Evolutionary conservation across 2,329 filamentous ascomycete species (phyloP).

Genomic region (Alternaria hordeiaustralica): DNA sequence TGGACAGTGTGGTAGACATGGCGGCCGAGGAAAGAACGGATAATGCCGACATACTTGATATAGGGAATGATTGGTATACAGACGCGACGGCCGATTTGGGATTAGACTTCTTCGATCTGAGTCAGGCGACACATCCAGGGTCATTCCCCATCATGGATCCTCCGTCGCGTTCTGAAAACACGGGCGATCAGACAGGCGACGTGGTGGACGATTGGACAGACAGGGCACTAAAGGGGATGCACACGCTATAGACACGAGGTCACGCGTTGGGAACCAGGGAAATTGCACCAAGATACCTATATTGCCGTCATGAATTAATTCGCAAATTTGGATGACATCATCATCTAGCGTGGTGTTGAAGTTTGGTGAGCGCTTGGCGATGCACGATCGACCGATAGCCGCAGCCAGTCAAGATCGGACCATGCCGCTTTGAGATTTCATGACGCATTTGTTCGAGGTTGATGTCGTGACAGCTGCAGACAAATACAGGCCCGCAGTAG

Average conservation of each 20-base stretch:
- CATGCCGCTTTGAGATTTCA: slow-evolving; percentile 37
- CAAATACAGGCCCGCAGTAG: slow-evolving; percentile 17
- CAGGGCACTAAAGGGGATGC: slow-evolving; percentile 24
- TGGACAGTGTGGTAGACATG: slow-evolving; percentile 4
- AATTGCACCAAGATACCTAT: neutral
- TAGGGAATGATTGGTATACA: slow-evolving; percentile 31
- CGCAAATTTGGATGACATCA: slow-evolving; percentile 18
- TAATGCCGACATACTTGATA: slow-evolving; percentile 17
- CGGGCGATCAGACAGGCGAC: slow-evolving; percentile 4
- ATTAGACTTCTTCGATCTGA: slow-evolving; percentile 28
- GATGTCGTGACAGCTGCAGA: slow-evolving; percentile 17
- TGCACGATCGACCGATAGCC: slow-evolving; percentile 15
- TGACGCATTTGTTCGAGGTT: slow-evolving; percentile 39
- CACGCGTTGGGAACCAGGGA: neutral
- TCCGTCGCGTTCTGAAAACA: slow-evolving; percentile 15
- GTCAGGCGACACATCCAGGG: slow-evolving; percentile 3
- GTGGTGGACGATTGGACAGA: slow-evolving; percentile 32
- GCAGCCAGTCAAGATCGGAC: slow-evolving; percentile 11
- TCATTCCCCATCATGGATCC: slow-evolving; percentile 2
- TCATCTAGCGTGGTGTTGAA: slow-evolving; percentile 6
- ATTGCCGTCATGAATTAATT: slow-evolving; percentile 13
- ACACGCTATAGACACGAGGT: slow-evolving; percentile 10
- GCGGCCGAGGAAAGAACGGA: slow-evolving; percentile 14
- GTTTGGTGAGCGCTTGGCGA: slow-evolving; percentile 9
- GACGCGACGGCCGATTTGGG: slow-evolving; percentile 27